Evolutionary conservation across 176 grass and related monocot species (phyloP).

Genomic region (Zoysia japonica): DNA sequence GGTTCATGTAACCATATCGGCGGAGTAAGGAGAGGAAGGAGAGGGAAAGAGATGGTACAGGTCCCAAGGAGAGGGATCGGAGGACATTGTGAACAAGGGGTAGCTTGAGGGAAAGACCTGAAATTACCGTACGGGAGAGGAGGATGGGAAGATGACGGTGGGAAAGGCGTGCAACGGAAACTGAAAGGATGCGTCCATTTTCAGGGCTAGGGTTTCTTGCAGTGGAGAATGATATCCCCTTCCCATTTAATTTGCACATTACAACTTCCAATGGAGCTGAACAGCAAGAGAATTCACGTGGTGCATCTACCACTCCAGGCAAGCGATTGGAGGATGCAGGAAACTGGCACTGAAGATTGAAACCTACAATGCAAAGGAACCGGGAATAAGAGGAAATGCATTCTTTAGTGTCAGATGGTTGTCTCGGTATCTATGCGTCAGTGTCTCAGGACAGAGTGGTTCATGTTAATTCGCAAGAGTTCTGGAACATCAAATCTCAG

Average conservation of each 20-base stretch:
- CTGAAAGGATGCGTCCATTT: constrained; percentile 20
- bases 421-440: background rate
- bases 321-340: background rate
- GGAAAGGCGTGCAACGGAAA: constrained; percentile 42
- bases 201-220: background rate
- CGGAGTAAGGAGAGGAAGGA: constrained; percentile 62
- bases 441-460: background rate
- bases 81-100: constrained; percentile 61
- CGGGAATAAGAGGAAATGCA: constrained; percentile 16
- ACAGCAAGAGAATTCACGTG: background rate
- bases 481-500: background rate
- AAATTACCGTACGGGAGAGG: constrained; percentile 57
- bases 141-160: constrained; percentile 53
- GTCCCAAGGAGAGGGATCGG: constrained; percentile 48
- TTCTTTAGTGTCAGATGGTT: background rate
- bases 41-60: constrained; percentile 53
- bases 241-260: constrained; percentile 14
- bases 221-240: constrained; percentile 1
- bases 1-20: constrained; percentile 30
- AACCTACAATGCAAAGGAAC: constrained; percentile 55
- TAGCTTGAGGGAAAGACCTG: constrained; percentile 55
- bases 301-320: background rate
- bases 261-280: background rate
- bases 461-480: background rate
- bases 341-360: constrained; percentile 9